A percentile compares a stretch with the other conserved stretches of the same genome.
These are phyloP conservation scores for Kwoniella heveanensis DNA, from an alignment of 768 basidiomycete genomes.

Conservation along the genomic window DNA sequence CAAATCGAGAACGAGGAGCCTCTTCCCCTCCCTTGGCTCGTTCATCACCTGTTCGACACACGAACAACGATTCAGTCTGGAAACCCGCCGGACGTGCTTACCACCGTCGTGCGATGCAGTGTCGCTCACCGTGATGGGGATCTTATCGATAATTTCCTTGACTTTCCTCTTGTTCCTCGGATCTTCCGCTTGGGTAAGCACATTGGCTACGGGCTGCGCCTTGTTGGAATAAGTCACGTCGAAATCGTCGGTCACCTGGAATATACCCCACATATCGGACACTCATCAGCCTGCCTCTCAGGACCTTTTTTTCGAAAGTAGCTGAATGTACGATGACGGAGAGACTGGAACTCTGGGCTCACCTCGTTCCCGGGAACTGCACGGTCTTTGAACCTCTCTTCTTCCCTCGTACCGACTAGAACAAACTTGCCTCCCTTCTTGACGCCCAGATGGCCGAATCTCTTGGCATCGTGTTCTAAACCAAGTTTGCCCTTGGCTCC, in stretches of 20 bases:
- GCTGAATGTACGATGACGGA: no score
- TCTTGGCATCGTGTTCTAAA: constrained; percentile 71
- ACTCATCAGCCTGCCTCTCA: no score
- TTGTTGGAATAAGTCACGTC: constrained; percentile 70
- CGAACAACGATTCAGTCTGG: not conserved
- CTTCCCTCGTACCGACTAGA: constrained; percentile 82
- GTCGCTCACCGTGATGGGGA: constrained; percentile 51
- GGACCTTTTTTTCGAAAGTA: no score
- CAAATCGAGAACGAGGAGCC: constrained; percentile 79
- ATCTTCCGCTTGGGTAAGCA: constrained; percentile 68
- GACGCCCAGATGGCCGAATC: constrained; percentile 37
- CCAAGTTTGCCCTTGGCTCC: constrained; percentile 72
- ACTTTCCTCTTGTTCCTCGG: constrained; percentile 80
- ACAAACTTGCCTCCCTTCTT: constrained; percentile 69
- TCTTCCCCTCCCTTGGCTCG: constrained; percentile 74
- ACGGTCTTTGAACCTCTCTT: constrained; percentile 81
- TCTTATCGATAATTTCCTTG: constrained; percentile 68
- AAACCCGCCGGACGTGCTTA: no score
- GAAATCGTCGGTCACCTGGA: constrained; percentile 66
- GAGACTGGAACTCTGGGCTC: no score
- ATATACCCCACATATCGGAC: not conserved
- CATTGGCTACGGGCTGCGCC: constrained; percentile 63
- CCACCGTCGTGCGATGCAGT: not conserved
- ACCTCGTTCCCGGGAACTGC: constrained; percentile 37
- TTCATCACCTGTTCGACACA: constrained; percentile 66